Percentiles rank a stretch among this genome's conserved stretches.
These are phyloP conservation scores for Yarrowia sp. DNA, from an alignment of 805 yeast species.

Conservation along the genomic window DNA sequence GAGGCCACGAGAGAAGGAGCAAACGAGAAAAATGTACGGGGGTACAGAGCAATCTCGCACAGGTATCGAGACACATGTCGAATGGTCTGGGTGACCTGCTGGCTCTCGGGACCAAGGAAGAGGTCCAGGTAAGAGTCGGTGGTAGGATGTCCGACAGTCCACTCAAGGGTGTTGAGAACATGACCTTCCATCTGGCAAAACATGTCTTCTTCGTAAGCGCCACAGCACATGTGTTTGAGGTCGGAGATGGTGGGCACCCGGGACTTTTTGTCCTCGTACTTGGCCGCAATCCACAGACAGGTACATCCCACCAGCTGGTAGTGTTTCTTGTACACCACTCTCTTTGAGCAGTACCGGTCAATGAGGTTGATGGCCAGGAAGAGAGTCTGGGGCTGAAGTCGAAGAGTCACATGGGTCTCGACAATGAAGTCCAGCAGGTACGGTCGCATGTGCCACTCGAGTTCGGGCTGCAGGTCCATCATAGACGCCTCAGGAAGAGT, in stretches of 20 bases:
- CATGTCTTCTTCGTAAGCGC: slow-evolving; percentile 57
- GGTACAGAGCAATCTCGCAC: slow-evolving; percentile 42
- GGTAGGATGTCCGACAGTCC: slow-evolving; percentile 68
- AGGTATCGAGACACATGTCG: slow-evolving; percentile 40
- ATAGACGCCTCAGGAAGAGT: slow-evolving; percentile 56
- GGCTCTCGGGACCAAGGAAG: slow-evolving; percentile 31
- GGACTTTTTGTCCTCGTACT: slow-evolving; percentile 71
- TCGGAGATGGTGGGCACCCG: slow-evolving; percentile 73
- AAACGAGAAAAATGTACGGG: slow-evolving; percentile 30
- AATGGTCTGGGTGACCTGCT: slow-evolving; percentile 28
- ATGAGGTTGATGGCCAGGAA: slow-evolving; percentile 70
- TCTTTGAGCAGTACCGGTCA: slow-evolving; percentile 86
- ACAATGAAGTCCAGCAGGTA: slow-evolving; percentile 76
- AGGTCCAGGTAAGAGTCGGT: slow-evolving; percentile 46
- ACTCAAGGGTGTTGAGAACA: slow-evolving; percentile 65
- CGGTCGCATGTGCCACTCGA: slow-evolving; percentile 68
- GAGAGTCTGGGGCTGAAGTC: slow-evolving; percentile 63
- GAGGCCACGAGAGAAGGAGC: slow-evolving; percentile 1
- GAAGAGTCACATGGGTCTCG: slow-evolving; percentile 59
- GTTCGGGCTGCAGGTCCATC: slow-evolving; percentile 85
- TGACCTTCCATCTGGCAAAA: slow-evolving; percentile 77
- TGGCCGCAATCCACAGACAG: slow-evolving; percentile 89
- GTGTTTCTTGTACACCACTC: slow-evolving; percentile 82
- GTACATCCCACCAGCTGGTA: slow-evolving; percentile 88
- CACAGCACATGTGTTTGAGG: slow-evolving; percentile 68